phyloP scores from a whole-genome alignment of 1,284 basidiomycete species.

The Mycena sp. region DNA sequence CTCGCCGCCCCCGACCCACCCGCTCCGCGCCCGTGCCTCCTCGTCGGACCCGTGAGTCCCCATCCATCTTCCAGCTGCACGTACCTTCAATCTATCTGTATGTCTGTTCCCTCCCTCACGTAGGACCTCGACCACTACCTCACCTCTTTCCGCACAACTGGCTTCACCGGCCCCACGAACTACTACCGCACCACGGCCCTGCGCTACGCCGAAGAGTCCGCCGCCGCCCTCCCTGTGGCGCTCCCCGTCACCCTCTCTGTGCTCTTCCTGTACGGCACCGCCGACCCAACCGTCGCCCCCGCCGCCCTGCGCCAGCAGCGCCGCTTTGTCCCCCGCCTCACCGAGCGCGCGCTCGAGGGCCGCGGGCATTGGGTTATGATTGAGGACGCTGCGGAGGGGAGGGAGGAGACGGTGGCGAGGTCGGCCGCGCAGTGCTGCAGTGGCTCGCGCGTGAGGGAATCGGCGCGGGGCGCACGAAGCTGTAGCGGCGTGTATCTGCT shows the following conservation, averaged over 20 bases:
- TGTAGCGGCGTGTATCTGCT: too few relatives aligned
- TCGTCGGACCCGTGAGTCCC: too few relatives aligned
- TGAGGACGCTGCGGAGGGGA: slow-evolving; percentile 44
- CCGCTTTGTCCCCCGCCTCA: slow-evolving; percentile 58
- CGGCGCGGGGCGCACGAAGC: background rate
- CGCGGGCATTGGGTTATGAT: slow-evolving; percentile 76
- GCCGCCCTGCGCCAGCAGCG: slow-evolving; percentile 50
- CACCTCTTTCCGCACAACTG: slow-evolving; percentile 30
- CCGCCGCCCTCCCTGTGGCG: slow-evolving; percentile 40
- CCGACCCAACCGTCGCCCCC: slow-evolving; percentile 51
- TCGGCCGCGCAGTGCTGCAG: slow-evolving; percentile 8
- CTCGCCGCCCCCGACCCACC: slow-evolving; percentile 26
- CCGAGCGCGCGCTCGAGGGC: slow-evolving; percentile 59
- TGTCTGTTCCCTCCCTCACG: too few relatives aligned
- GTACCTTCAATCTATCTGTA: too few relatives aligned
- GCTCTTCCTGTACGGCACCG: slow-evolving; percentile 76
- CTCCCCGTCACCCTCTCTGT: slow-evolving; percentile 54
- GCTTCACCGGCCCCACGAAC: slow-evolving; percentile 75
- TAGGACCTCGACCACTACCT: slow-evolving; percentile 24
- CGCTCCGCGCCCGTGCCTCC: slow-evolving; percentile 13
- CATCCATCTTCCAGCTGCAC: too few relatives aligned
- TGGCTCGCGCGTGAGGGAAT: slow-evolving; percentile 12
- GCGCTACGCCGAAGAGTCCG: slow-evolving; percentile 68
- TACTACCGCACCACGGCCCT: slow-evolving; percentile 68
- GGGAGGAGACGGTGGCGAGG: slow-evolving; percentile 23